Evolutionary conservation across 1,139 yeast species (phyloP), one percentile per base, ranked within the genome.

Genomic region (Diutina neorugosa): DNA sequence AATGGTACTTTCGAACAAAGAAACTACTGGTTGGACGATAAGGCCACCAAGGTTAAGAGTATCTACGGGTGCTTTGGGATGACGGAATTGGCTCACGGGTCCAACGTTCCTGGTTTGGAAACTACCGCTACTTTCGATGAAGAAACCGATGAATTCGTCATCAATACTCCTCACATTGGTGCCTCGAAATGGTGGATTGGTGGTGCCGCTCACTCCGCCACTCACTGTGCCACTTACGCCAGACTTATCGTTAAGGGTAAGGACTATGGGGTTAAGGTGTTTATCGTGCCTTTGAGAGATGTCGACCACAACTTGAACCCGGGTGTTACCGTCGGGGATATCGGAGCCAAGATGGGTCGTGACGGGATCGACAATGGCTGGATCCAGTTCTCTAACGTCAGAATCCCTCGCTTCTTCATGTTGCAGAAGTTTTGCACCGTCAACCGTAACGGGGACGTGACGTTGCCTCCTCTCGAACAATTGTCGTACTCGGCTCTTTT

Each of bases 21-120:
- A 68, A 69, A 80, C 42, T 89, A 80, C 69, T 90, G 96, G 96
- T 76, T 88, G 53, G 68, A 72, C 55, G 80, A 81, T 61, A 76
- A 84, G 61, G 96, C 21, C 9, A 34, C 16, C 14, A 16, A 5
- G 3, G 56, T 73, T 48, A 71, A 69, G 62, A 69, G 69, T 57
- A 62, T 73, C 42, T 73, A 70, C 59, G 78, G 78, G 53, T 74
- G 78, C 64, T 74, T 74, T 59, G 78, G 72, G 54, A 74, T 74
- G 78, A 74, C 78, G 52, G 78, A 74, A 61, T 66, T 74, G 63
- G 78, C 76, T 44, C 78, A 74, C 60, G 78, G 78, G 54, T 73
- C 77, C 52, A 73, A 73, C 62, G 77, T 74, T 51, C 68, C 69
- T 50, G 77, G 77, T 53, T 65, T 71, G 62, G 77, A 74, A 62